Conservation (phyloP, 179 eudicot genomes). For the Silene noctiflora region DNA sequence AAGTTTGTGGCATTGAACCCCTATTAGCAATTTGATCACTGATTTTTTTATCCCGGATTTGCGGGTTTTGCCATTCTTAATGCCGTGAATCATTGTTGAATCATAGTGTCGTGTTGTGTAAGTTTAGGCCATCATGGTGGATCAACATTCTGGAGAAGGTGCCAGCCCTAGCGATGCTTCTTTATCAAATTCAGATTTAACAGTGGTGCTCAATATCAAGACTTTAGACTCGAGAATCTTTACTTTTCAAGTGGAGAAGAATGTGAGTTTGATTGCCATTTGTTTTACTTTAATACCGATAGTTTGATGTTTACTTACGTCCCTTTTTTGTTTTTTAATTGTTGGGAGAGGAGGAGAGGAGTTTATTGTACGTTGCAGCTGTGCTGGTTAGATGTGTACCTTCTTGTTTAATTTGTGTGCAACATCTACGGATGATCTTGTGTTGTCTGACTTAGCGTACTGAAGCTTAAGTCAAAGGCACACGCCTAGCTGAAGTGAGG, state of each 20-base stretch:
- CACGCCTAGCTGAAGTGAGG: background rate
- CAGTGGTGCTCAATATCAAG: slow-evolving; percentile 78
- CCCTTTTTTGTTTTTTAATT: background rate
- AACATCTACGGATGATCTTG: background rate
- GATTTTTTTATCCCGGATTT: background rate
- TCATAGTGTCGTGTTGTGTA: background rate
- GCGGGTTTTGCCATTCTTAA: background rate
- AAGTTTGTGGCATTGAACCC: background rate
- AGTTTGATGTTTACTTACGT: background rate
- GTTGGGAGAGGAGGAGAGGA: background rate
- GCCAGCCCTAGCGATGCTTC: slow-evolving; percentile 44
- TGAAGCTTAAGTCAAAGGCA: background rate
- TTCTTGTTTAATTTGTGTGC: background rate
- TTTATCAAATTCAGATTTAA: slow-evolving; percentile 46
- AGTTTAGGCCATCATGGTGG: slow-evolving; percentile 39
- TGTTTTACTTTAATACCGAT: background rate
- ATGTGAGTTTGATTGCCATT: slow-evolving; percentile 37
- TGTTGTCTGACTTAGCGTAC: background rate
- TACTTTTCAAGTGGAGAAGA: slow-evolving; percentile 63
- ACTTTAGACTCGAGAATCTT: slow-evolving; percentile 78
- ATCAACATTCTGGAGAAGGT: slow-evolving; percentile 49
- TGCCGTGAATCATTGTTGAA: background rate
- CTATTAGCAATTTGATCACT: background rate
- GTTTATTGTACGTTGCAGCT: background rate
- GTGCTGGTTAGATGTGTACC: background rate